Percentiles rank a stretch among this genome's conserved stretches.
Conservation (phyloP, 1,284 basidiomycete genomes). For the Exsudoporus floridanus region DNA sequence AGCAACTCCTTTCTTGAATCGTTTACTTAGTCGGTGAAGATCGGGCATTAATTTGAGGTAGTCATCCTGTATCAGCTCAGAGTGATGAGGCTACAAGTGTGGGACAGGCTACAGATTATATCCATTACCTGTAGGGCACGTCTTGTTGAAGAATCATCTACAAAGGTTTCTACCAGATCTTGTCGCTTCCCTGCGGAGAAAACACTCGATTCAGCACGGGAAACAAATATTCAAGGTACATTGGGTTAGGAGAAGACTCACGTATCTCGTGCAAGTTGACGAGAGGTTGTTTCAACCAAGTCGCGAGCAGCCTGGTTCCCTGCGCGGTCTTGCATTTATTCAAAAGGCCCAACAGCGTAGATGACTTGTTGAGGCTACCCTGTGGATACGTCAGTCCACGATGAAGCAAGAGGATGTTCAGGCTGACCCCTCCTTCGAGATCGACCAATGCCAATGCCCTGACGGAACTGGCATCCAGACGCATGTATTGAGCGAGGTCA, state of each 20-base stretch:
- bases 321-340: slow-evolving; percentile 98
- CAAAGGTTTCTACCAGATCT: slow-evolving; percentile 84
- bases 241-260: slow-evolving; percentile 40
- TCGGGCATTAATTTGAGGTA: slow-evolving; percentile 93
- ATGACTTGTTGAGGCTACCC: slow-evolving; percentile 67
- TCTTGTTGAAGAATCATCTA: slow-evolving; percentile 76
- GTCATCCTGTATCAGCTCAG: slow-evolving; percentile 58
- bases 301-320: slow-evolving; percentile 85
- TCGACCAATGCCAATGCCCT: slow-evolving; percentile 89
- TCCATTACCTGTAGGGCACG: slow-evolving; percentile 65
- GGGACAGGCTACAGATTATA: neutral
- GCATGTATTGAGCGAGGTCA: slow-evolving; percentile 94
- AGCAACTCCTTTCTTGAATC: slow-evolving; percentile 85
- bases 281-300: slow-evolving; percentile 97
- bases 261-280: slow-evolving; percentile 93
- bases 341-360: slow-evolving; percentile 85
- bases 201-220: neutral
- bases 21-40: slow-evolving; percentile 89
- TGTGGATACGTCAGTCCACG: slow-evolving; percentile 22
- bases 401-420: slow-evolving; percentile 30
- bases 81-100: neutral
- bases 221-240: neutral
- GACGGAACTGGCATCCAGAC: slow-evolving; percentile 91
- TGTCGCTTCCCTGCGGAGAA: slow-evolving; percentile 71
- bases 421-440: slow-evolving; percentile 51